phyloP scores from a whole-genome alignment of 2,329 filamentous ascomycete genomes.

The Microcyclospora tardicrescens region DNA sequence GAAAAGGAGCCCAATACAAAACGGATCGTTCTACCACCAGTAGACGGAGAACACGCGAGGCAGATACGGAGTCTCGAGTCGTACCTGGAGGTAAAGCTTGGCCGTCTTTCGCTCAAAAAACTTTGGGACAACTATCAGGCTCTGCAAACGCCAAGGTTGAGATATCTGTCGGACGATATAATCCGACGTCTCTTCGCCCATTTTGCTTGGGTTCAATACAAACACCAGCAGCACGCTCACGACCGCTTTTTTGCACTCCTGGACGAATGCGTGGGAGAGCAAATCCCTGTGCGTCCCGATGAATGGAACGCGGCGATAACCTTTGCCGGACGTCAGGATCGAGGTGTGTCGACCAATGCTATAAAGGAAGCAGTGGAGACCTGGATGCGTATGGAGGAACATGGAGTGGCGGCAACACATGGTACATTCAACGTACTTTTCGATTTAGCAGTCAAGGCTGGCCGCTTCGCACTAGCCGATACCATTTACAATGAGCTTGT shows the following conservation, averaged over 20 bases:
- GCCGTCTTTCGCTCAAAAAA: slow-evolving; percentile 12
- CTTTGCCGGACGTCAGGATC: slow-evolving; percentile 61
- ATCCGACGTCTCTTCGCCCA: slow-evolving; percentile 54
- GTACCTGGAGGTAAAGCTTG: slow-evolving; percentile 6
- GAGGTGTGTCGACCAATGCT: slow-evolving; percentile 44
- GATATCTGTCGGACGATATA: slow-evolving; percentile 35
- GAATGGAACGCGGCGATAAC: slow-evolving; percentile 81
- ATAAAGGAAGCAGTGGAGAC: slow-evolving; percentile 58
- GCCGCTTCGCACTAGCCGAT: slow-evolving; percentile 72
- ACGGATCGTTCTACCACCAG: slow-evolving; percentile 11
- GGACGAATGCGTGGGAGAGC: slow-evolving; percentile 66
- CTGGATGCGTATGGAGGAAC: slow-evolving; percentile 82
- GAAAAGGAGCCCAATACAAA: slow-evolving; percentile 13
- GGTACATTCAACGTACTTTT: slow-evolving; percentile 94
- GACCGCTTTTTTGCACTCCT: slow-evolving; percentile 71
- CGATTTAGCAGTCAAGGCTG: slow-evolving; percentile 72
- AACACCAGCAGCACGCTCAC: slow-evolving; percentile 49
- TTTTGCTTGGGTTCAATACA: slow-evolving; percentile 47
- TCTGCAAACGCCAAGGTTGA: slow-evolving; percentile 41
- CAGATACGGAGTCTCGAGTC: slow-evolving; percentile 8
- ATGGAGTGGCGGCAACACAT: slow-evolving; percentile 50
- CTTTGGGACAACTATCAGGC: slow-evolving; percentile 41
- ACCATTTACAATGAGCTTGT: slow-evolving; percentile 75
- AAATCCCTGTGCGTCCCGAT: slow-evolving; percentile 50
- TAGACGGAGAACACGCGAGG: slow-evolving; percentile 10